Percentiles rank a stretch among this genome's conserved stretches.
Evolutionary conservation across 306 rosid species (phyloP).

Genomic region (Rosa chinensis): DNA sequence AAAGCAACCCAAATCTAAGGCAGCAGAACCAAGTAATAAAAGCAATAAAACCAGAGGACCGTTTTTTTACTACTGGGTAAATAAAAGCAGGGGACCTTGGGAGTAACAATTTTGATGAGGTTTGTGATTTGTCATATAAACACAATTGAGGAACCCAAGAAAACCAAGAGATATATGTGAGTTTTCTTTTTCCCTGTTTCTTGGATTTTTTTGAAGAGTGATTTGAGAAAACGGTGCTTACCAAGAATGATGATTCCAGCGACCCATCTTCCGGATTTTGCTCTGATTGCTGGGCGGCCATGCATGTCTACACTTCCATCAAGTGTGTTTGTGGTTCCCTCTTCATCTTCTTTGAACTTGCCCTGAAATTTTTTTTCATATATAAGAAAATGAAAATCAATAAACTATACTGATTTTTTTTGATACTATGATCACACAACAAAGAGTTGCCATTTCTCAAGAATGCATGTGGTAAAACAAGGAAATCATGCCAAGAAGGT

Average conservation of each 20-base stretch:
- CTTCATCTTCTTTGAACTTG: conserved; percentile 52
- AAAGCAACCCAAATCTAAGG: neutral
- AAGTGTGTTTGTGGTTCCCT: conserved; percentile 49
- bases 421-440: neutral
- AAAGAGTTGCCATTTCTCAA: neutral
- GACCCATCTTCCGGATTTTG: conserved; percentile 84
- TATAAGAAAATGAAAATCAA: neutral
- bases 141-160: neutral
- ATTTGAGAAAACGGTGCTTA: conserved; percentile 40
- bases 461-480: conserved; percentile 8
- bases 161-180: neutral
- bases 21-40: neutral
- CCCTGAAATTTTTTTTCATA: conserved; percentile 28
- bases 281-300: conserved; percentile 76
- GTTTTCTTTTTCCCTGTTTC: neutral
- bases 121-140: neutral
- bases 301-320: conserved; percentile 87
- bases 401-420: neutral
- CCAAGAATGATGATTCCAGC: conserved; percentile 89
- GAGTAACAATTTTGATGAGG: neutral
- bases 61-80: neutral
- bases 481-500: neutral
- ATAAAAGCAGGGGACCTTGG: neutral
- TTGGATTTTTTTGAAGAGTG: neutral
- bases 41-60: neutral